phyloP scores from a whole-genome alignment of 2,329 filamentous ascomycete genomes.

The Diaporthe aspalathi region DNA sequence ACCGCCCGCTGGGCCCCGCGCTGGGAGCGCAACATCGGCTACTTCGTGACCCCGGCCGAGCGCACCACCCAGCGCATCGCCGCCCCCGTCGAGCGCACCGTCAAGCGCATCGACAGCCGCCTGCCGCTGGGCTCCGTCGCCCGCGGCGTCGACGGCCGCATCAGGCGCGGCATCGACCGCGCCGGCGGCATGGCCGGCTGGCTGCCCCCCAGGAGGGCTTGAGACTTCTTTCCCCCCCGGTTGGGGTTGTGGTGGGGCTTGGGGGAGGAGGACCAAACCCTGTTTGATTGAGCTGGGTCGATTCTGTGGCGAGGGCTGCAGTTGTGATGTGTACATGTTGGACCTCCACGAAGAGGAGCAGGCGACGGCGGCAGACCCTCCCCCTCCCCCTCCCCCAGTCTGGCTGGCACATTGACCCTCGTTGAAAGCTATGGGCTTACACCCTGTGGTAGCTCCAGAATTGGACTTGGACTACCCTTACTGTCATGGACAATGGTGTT shows the following conservation, averaged over 20 bases:
- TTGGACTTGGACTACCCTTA: conserved; percentile 2
- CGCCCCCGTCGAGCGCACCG: conserved; percentile 58
- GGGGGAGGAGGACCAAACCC: too few relatives aligned
- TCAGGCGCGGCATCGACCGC: conserved; percentile 58
- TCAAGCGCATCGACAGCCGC: conserved; percentile 58
- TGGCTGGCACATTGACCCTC: too few relatives aligned
- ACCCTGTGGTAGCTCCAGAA: not conserved
- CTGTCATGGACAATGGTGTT: not conserved
- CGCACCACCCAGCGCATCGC: conserved; percentile 61
- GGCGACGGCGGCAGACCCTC: not conserved
- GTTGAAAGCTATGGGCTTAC: not conserved
- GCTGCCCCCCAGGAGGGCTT: not conserved
- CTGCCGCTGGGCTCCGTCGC: conserved; percentile 64
- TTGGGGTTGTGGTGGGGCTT: too few relatives aligned
- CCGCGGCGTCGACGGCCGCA: conserved; percentile 59
- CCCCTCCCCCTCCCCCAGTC: not conserved
- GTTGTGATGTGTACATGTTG: too few relatives aligned
- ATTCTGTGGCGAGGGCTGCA: not conserved
- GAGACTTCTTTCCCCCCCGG: too few relatives aligned
- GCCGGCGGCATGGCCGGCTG: conserved; percentile 35
- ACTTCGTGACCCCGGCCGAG: conserved; percentile 62
- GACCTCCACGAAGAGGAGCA: not conserved
- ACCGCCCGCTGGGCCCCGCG: conserved; percentile 69
- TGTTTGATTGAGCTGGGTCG: too few relatives aligned
- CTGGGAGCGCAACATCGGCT: conserved; percentile 69